Evolutionary conservation across 495 filamentous ascomycete genomes (phyloP), one percentile per base, ranked within the genome.

Genomic region (Poronia punctata): DNA sequence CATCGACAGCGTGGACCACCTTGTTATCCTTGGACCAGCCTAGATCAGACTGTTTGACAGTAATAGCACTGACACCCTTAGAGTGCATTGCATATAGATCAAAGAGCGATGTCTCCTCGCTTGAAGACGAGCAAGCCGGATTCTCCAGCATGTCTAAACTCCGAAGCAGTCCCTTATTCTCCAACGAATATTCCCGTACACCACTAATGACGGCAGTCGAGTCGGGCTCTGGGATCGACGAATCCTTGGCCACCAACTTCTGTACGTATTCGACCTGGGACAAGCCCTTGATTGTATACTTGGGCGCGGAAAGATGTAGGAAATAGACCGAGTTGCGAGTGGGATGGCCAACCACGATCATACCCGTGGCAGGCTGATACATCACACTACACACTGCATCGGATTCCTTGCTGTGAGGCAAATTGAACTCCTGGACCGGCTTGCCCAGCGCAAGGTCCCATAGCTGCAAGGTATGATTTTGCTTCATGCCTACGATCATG

Each of bases 51-150:
- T 85, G 83, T 59, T 82, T 89, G 52, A 99, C 76, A 52, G 74
- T 80, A 21, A 96, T 50, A 53, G 83, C 87, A 1, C 86, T 88
- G 28, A 96, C 88, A 45, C 93, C 93, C 60, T 86, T 92, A 6
- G 92, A 94, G 61, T 99, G 89, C 82, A 95, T 93, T 15, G 86
- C 84, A 61, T 97, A 99, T 6, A 99, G 76, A 67, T 97, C 93
- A 50, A 97, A 96, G 34, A 95, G 56, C 12, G 71, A 78, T 4
- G 65, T 61, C 11, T 78, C 74, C 14, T 77, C 72, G 21, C 63
- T 65, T n/a, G 69, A 63, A n/a, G 67, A 67, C 6, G 76, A 62
- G 21, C 71, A 59, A 11, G 64, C 61, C 0, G 78, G 74, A 33
- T 71, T 74, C 39, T 80, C 77, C 15, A 96, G 70, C 50, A 97